Base-by-base conservation (phyloP, 1,284 basidiomycete genomes). In the Melampsora abietis-canadensis region DNA sequence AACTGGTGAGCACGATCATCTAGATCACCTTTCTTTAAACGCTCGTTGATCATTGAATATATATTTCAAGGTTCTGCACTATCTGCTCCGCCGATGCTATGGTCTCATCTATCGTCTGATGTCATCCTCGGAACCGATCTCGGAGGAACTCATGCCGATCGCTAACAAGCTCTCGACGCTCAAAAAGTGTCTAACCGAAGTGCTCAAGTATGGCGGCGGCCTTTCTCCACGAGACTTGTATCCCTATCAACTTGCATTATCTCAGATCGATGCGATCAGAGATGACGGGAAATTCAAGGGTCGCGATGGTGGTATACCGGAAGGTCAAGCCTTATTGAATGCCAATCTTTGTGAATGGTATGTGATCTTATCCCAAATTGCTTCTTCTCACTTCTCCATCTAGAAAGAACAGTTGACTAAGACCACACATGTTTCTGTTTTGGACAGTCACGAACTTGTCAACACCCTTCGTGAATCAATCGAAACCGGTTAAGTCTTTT, bases 41-140 rank as follows among this genome's bases (percentile, higher is more conserved):
- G 3, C 15, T 62, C 34, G 19, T 62, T 62, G 4, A 47, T 30
- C n/a, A 10, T 27, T 21, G 12, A 5, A 63, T 51, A 54, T 21
- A n/a, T 74, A 34, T 46, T 76, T 77, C 54, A 79, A 95, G 93
- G 92, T 94, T 10, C 84, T 98, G 66, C 85, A 98, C 59, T 98
- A 96, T 82, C 86, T 98, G 44, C 85, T 98, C 69, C 86, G 95
- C 78, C 87, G 95, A 81, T 98, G 95, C 84, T 96, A 98, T 82
- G 95, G 95, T 77, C 86, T 98, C 69, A 94, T 97, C 79, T 98
- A 97, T 83, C 88, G 91, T 34, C 83, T 98, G 66, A 87, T 99
- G 77, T 94, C 94, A 30, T 94, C 94, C n/a, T 94, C 92, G 74
- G 95, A 98, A 83, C 96, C 96, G 0, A 94, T 99, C n/a, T 96